These are phyloP conservation scores for Suillus subalutaceus DNA, from an alignment of 768 basidiomycete genomes.

Conservation along the genomic window DNA sequence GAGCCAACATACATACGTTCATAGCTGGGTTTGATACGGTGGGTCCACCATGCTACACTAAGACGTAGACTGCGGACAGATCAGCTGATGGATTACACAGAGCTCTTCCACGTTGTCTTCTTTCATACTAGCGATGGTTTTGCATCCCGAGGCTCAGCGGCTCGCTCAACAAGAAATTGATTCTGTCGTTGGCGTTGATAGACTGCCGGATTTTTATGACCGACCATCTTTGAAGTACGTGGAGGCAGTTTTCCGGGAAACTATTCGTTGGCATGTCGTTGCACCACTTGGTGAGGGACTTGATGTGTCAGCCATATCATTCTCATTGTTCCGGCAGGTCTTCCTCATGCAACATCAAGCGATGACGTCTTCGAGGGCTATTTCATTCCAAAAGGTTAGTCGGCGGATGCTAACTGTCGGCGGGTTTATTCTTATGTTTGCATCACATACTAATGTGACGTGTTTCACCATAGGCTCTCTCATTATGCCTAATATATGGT, in stretches of 20 bases:
- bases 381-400: conserved; percentile 39
- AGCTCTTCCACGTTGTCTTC: conserved; percentile 26
- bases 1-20: not conserved
- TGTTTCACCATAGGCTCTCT: conserved; percentile 11
- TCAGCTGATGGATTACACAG: conserved; percentile 14
- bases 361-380: conserved; percentile 51
- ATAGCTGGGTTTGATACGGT: conserved; percentile 33
- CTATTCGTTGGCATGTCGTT: conserved; percentile 36
- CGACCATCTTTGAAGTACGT: conserved; percentile 29
- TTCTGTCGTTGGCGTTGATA: conserved; percentile 15
- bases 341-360: conserved; percentile 30
- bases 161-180: conserved; percentile 36
- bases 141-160: conserved; percentile 32
- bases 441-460: conserved; percentile 10
- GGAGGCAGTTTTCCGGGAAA: conserved; percentile 34
- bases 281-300: conserved; percentile 29
- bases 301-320: not conserved
- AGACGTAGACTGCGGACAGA: not conserved
- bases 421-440: not conserved
- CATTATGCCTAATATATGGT: conserved; percentile 34
- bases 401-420: no score
- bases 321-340: conserved; percentile 16
- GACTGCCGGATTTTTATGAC: conserved; percentile 30
- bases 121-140: conserved; percentile 34
- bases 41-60: conserved; percentile 6